Conservation (phyloP, 2,329 filamentous ascomycete genomes). For the Trichoderma sp. region DNA sequence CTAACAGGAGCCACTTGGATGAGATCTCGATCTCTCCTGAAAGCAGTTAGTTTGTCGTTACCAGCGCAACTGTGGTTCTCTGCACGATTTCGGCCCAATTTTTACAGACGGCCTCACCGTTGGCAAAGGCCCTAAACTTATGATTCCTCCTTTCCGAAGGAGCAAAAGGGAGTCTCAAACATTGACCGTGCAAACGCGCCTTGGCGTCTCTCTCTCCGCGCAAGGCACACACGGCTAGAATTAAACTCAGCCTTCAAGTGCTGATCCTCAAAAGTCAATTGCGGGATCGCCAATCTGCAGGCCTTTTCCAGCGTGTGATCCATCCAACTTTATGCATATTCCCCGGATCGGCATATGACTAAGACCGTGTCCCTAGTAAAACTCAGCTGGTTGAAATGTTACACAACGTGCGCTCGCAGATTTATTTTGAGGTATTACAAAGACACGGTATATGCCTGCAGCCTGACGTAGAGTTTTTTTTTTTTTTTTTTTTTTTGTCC, state of each 20-base stretch:
- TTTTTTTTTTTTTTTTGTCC: too few species aligned
- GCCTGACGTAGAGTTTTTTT: too few species aligned
- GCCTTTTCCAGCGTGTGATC: not conserved
- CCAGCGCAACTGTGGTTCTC: not conserved
- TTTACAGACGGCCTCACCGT: not conserved
- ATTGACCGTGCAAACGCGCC: not conserved
- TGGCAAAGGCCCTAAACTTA: not conserved
- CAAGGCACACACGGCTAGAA: not conserved
- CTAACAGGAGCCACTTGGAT: not conserved
- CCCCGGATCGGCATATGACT: conserved; percentile 1
- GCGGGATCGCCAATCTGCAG: not conserved
- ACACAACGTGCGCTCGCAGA: not conserved
- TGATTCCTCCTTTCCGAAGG: not conserved
- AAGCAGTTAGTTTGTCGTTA: not conserved
- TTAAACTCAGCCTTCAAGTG: not conserved
- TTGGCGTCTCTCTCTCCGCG: not conserved
- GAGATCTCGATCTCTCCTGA: not conserved
- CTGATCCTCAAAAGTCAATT: not conserved
- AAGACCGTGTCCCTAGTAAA: not conserved
- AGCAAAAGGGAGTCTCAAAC: not conserved
- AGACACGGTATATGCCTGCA: too few species aligned
- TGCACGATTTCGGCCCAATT: not conserved
- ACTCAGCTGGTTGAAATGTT: too few species aligned
- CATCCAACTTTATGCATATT: conserved; percentile 1
- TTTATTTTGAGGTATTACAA: too few species aligned